Base-by-base conservation (phyloP, 78 protist genomes). In the Anaeramoeba flamelloides region DNA sequence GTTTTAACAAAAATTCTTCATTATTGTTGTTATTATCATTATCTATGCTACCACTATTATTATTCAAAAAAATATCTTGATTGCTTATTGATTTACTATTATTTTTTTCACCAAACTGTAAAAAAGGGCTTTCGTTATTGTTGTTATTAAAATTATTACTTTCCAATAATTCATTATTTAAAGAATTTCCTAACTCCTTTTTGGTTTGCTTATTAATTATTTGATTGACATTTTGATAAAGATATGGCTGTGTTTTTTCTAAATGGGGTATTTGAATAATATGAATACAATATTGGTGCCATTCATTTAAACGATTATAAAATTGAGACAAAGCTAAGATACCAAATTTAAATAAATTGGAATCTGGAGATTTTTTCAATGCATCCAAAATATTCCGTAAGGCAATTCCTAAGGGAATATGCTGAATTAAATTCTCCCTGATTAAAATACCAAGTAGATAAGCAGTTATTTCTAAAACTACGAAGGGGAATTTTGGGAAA, bases 251-350 rank as follows among this genome's bases (percentile, higher is more conserved):
- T 0, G 32, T 38, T 38, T 17, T 38, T 3, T 69, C 79, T 1
- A 89, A n/a, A 39, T 82, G 82, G 3, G 85, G 79, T 22, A 90
- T 34, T 32, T 75, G 41, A 3, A 65, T 39, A n/a, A 94, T 74
- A 53, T 81, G 89, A 2, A 75, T 41, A 89, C 96, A 89, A 82
- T 83, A 94, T 75, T 86, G 88, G 12, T 94, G 95, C 97, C 96
- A 95, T 79, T 94, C 95, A 33, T 4, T 79, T 1, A 96, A 74
- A 4, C 96, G 65, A 34, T 37, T 30, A 77, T 77, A 77, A 86
- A 94, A 94, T 36, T 85, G 85, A 4, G 85, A 77, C 41, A 95
- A 86, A 2, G 97, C 90, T 30, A 40, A 17, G 30, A 90, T 0
- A 79, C 96, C 97, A 81, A 94, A 95, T 38, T 77, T 39, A 75